Base-by-base conservation (phyloP, 2,329 filamentous ascomycete species). In the Neonectria coccinea region DNA sequence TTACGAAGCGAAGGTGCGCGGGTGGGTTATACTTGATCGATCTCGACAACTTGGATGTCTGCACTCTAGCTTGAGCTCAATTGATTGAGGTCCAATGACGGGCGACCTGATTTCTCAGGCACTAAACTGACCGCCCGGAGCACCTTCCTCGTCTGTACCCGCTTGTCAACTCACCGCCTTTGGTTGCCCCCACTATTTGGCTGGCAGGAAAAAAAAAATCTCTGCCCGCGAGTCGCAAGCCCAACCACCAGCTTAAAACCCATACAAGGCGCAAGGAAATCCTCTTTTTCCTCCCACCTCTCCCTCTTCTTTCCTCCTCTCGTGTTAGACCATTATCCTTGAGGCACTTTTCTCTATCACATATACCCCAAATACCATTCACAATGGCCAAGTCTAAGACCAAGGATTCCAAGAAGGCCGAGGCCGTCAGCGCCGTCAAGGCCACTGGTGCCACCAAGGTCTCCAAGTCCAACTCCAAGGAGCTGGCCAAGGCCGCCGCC, bases 371-470 rank as follows among this genome's bases (percentile, higher is more conserved):
- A 51, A 12, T 29, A 33, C 71, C 58, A 68, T 63, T 80, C 78
- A 84, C 72, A 79, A 91, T 91, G 89, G 88, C 84, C 79, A 91
- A 91, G 82, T 81, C 84, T 59, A 91, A 91, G 83, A 85, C 89
- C 77, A 82, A 81, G 78, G 77, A 79, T 62, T 76, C 83, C 78
- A 86, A 82, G 78, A 77, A 85, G 78, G 83, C 80, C 74, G 83
- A 85, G 75, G 77, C 82, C 66, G 76, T 84, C 72, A 79, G 81
- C 74, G 76, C 81, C 72, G 88, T 89, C 80, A 92, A 92, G 84
- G 85, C 85, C 73, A 89, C 84, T 71, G 86, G 87, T 70, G 84
- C 92, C 74, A 87, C 86, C 82, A 94, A 93, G 78, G 86, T 85
- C 69, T 80, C 88, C 76, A 90, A 89, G 81, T 81, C 84, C 66